Percentiles rank a stretch among this genome's conserved stretches.
Evolutionary conservation across 306 rosid species (phyloP).

Genomic region (Quercus engelmannii): DNA sequence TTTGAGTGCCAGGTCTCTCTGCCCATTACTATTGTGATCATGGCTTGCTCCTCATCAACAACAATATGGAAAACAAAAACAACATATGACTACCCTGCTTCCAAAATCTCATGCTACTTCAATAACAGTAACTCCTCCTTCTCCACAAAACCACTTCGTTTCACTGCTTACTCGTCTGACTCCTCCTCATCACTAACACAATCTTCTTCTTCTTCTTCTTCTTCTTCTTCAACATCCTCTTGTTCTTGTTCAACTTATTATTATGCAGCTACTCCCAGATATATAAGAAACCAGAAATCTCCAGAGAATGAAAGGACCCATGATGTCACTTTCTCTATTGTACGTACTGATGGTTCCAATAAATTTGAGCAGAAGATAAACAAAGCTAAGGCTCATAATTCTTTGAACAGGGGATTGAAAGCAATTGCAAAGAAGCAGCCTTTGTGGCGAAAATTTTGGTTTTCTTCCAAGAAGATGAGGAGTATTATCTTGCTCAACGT

Average conservation of each 20-base stretch:
- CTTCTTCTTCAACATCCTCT: neutral
- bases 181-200: neutral
- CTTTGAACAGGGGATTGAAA: conserved; percentile 10
- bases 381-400: neutral
- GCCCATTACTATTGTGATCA: neutral
- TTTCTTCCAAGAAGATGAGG: conserved; percentile 56
- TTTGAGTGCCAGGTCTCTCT: neutral
- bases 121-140: too few species aligned
- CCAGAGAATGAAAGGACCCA: conserved; percentile 1
- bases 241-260: conserved; percentile 4
- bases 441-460: conserved; percentile 48
- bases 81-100: neutral
- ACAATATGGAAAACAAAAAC: conserved; percentile 8
- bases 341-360: neutral
- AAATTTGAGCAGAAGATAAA: neutral
- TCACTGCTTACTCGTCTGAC: conserved; percentile 10
- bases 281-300: conserved; percentile 4
- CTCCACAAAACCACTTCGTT: neutral
- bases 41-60: conserved; percentile 33
- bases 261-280: neutral
- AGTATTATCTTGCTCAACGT: conserved; percentile 65
- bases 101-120: neutral
- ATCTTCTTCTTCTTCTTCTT: neutral
- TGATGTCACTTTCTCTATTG: neutral
- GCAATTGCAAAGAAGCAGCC: conserved; percentile 15